Conservation (phyloP, 805 yeast genomes). For the Candida tammaniensis region DNA sequence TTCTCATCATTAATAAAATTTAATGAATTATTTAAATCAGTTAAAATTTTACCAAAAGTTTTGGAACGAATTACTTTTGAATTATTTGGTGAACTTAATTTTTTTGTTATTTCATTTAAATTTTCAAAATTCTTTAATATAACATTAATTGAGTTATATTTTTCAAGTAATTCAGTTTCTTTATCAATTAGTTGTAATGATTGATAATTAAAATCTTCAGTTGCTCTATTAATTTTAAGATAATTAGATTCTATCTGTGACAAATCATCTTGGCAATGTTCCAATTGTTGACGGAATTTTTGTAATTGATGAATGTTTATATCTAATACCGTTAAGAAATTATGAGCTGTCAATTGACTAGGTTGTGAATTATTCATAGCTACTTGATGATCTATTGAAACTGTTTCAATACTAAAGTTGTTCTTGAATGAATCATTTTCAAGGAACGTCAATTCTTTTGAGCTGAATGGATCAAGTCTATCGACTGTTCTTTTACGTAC, state of each 20-base stretch:
- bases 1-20: slow-evolving; percentile 41
- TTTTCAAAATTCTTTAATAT: slow-evolving; percentile 63
- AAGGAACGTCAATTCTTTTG: slow-evolving; percentile 5
- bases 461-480: slow-evolving; percentile 15
- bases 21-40: slow-evolving; percentile 64
- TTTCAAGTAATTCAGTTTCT: slow-evolving; percentile 39
- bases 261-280: slow-evolving; percentile 41
- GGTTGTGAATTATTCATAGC: neutral
- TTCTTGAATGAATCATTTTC: neutral
- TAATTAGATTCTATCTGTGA: slow-evolving; percentile 50
- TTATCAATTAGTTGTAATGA: slow-evolving; percentile 50
- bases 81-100: slow-evolving; percentile 58
- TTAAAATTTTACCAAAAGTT: slow-evolving; percentile 45
- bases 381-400: neutral
- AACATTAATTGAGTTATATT: slow-evolving; percentile 44
- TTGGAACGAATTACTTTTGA: slow-evolving; percentile 29
- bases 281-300: slow-evolving; percentile 10
- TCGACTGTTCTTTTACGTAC: neutral
- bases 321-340: slow-evolving; percentile 4
- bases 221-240: slow-evolving; percentile 57
- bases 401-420: neutral
- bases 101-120: slow-evolving; percentile 65
- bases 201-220: slow-evolving; percentile 59
- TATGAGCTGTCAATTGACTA: neutral
- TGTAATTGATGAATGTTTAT: slow-evolving; percentile 3